Evolutionary conservation across 345 rosid species (phyloP).

Genomic region (Brassica napus): Da-Ae NC_063444.1:10940501-10941000

Average conservation of each 20-base stretch:
- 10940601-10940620: constrained; percentile 22
- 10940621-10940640: constrained; percentile 23
- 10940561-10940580: constrained; percentile 28
- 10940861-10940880: constrained; percentile 10
- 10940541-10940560: constrained; percentile 56
- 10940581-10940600: background rate
- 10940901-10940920: background rate
- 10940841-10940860: constrained; percentile 10
- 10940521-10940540: constrained; percentile 73
- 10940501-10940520: constrained; percentile 68
- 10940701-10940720: constrained; percentile 15
- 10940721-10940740: constrained; percentile 15
- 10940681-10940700: background rate
- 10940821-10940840: constrained; percentile 14
- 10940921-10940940: constrained; percentile 27
- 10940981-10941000: background rate
- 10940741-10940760: background rate
- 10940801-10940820: constrained; percentile 27
- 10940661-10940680: too few relatives aligned
- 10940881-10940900: constrained; percentile 34
- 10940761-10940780: background rate
- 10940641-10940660: background rate
- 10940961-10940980: background rate
- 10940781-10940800: constrained; percentile 10
- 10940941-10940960: background rate